Conservation (phyloP, 1,284 basidiomycete species). For the Ganoderma sp. region DNA sequence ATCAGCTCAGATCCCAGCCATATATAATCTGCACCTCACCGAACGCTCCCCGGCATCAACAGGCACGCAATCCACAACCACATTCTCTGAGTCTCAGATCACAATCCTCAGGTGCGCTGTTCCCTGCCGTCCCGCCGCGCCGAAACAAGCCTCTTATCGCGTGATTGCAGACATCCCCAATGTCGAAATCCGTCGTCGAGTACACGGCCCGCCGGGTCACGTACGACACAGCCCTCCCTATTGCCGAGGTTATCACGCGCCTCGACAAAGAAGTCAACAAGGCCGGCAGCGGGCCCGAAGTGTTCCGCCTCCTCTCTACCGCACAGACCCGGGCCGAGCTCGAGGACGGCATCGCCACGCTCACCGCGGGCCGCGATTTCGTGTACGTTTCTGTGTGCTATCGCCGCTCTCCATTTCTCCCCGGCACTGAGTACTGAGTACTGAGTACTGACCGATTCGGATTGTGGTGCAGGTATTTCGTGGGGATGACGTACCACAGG, state of each 20-base stretch:
- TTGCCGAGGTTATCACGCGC: constrained; percentile 49
- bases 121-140: background rate
- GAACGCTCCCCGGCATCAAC: background rate
- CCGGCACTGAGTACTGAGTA: background rate
- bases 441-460: too few relatives aligned
- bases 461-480: constrained; percentile 49
- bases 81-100: too few relatives aligned
- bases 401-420: background rate
- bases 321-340: constrained; percentile 48
- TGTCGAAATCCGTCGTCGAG: constrained; percentile 32
- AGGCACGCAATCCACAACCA: background rate
- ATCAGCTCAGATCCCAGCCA: background rate
- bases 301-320: constrained; percentile 39
- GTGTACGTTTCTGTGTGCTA: constrained; percentile 43
- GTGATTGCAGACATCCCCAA: constrained; percentile 10
- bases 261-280: constrained; percentile 53
- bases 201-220: constrained; percentile 50
- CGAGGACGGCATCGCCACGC: constrained; percentile 38
- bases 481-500: constrained; percentile 45
- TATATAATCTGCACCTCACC: background rate
- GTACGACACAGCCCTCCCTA: constrained; percentile 49
- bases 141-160: background rate
- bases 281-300: constrained; percentile 38
- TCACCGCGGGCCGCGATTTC: constrained; percentile 49
- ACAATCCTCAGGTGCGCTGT: background rate